Evolutionary conservation across 1,139 yeast genomes (phyloP), one percentile per base, ranked within the genome.

Genomic region (Pichia terricola): DNA sequence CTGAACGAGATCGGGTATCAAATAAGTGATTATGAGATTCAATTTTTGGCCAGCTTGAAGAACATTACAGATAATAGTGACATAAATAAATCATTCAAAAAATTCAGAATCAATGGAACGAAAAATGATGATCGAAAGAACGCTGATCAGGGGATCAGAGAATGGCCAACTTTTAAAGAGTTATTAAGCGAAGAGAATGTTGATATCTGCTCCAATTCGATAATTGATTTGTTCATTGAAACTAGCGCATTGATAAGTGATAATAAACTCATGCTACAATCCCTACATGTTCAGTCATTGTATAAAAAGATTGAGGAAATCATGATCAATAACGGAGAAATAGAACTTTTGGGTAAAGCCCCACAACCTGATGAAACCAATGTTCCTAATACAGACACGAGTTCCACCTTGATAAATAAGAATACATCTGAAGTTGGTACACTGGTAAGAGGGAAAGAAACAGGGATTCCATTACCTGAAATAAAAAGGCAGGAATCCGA

Each of bases 201-300:
- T 3, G 43, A 42, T 1, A 50, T 52, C 7, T 80, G 87, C 2
- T 66, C 72, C 10, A 79, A 77, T 48, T 62, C 65, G 38, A 67
- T 77, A 6, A 68, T 82, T 38, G 81, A 79, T 48, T 58, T 77
- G 41, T 72, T 81, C 36, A 75, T 74, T 53, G 85, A 81, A 52
- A 65, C 74, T 2, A 78, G 81, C 1, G 74, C 79, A 0, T 60
- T 80, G 40, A 76, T 75, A 0, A 74, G 78, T 47, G 89, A 82
- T 55, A 67, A 79, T 64, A 77, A 81, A 52, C 60, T 82, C 48
- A 69, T 81, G 71, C 60, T 81, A 40, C 67, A 88, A 47, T 74
- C 83, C 2, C 64, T 73, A 47, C 80, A 80, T 55, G 80, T 75
- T 6, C 41, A 37, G 22, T 41, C 45, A 22, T 34, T 49, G 10